A percentile compares a stretch with the other conserved stretches of the same genome.
phyloP scores from a whole-genome alignment of 495 filamentous ascomycete genomes.

The Penicillium cosmopolitanum region DNA sequence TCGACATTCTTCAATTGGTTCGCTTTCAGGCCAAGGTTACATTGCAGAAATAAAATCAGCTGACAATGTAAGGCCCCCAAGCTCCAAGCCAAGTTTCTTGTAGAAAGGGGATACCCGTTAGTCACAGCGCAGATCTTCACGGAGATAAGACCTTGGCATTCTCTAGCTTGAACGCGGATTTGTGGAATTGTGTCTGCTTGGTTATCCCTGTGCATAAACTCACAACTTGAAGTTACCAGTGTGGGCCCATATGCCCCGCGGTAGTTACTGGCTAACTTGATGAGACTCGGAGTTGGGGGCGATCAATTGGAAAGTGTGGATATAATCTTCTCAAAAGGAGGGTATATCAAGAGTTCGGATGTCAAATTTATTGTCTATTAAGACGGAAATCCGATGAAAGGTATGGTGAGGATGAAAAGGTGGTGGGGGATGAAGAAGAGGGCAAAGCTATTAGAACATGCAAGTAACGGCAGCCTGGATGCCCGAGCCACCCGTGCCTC shows the following conservation, averaged over 20 bases:
- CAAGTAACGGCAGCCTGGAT: too few species aligned
- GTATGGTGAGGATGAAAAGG: too few species aligned
- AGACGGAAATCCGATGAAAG: too few species aligned
- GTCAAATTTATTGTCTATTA: too few species aligned
- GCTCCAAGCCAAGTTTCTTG: background rate
- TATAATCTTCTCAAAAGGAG: too few species aligned
- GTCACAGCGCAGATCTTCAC: background rate
- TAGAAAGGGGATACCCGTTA: background rate
- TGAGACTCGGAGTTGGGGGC: too few species aligned
- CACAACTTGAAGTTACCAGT: background rate
- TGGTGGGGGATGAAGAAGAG: too few species aligned
- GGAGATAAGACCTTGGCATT: background rate
- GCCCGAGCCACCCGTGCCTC: too few species aligned
- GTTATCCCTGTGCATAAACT: background rate
- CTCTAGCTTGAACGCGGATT: background rate
- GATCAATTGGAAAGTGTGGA: too few species aligned
- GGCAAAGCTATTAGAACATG: too few species aligned
- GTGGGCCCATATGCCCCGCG: background rate
- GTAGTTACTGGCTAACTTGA: too few species aligned
- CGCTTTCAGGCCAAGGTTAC: constrained; percentile 2
- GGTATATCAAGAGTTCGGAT: too few species aligned
- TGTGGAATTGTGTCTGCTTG: background rate
- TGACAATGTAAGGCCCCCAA: constrained; percentile 6
- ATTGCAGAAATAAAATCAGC: constrained; percentile 1
- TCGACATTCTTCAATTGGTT: background rate